Conservation (phyloP, 352 stramenopile species). For the Globisporangium nodosum region DNA sequence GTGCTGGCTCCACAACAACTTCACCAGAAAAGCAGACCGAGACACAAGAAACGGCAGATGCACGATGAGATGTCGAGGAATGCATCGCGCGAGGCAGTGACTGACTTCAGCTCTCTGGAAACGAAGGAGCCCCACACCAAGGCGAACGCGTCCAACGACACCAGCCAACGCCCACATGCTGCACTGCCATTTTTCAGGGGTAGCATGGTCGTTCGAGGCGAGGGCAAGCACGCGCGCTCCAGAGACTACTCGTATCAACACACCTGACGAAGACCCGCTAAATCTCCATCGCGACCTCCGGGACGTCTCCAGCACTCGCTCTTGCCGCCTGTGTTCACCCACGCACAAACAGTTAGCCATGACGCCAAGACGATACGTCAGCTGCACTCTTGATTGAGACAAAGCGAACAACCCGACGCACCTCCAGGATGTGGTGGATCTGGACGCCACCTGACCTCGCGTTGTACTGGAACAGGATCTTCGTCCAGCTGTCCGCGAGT, state of each 20-base stretch:
- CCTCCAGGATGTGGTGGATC: conserved; percentile 62
- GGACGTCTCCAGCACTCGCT: conserved; percentile 1
- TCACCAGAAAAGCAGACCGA: conserved; percentile 14
- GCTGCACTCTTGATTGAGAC: not conserved
- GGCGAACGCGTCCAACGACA: conserved; percentile 8
- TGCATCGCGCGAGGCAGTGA: conserved; percentile 1
- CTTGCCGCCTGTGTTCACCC: conserved; percentile 17
- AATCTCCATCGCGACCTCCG: conserved; percentile 10
- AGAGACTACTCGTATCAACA: conserved; percentile 36
- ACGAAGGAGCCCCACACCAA: conserved; percentile 6
- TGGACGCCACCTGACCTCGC: conserved; percentile 53
- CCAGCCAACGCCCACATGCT: conserved; percentile 19
- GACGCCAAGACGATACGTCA: conserved; percentile 3
- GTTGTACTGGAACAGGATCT: conserved; percentile 81
- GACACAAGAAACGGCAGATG: conserved; percentile 3
- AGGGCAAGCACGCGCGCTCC: conserved; percentile 32
- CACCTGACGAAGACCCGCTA: conserved; percentile 12
- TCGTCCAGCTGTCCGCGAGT: conserved; percentile 86
- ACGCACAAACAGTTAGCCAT: not conserved
- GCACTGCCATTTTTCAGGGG: conserved; percentile 65
- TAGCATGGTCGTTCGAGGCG: conserved; percentile 56
- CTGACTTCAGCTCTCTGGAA: conserved; percentile 12
- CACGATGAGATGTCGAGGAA: conserved; percentile 9
- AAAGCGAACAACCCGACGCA: conserved; percentile 14
- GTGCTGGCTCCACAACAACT: conserved; percentile 8